Evolutionary conservation across 768 basidiomycete genomes (phyloP).

Genomic region (Boletus patriciae): DNA sequence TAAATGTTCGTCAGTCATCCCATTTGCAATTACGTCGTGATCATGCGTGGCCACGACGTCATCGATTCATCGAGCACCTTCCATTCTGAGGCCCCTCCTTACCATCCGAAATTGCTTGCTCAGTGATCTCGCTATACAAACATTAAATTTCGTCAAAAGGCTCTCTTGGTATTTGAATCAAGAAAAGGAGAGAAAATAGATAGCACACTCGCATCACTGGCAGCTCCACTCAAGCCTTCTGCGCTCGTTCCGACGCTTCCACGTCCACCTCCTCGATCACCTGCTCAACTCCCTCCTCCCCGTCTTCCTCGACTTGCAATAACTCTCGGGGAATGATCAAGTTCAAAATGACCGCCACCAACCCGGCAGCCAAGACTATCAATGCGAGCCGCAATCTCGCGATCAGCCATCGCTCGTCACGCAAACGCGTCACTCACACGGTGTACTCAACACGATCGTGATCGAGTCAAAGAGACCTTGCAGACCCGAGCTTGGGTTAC

Average conservation of each 20-base stretch:
- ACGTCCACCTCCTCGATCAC: conserved; percentile 21
- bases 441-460: conserved; percentile 77
- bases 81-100: neutral
- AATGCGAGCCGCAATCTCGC: neutral
- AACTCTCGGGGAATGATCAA: conserved; percentile 48
- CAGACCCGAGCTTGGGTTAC: conserved; percentile 51
- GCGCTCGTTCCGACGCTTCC: conserved; percentile 15
- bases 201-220: neutral
- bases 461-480: conserved; percentile 74
- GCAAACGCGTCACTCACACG: conserved; percentile 53
- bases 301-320: conserved; percentile 23
- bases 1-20: neutral
- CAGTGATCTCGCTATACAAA: neutral
- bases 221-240: neutral
- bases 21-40: neutral
- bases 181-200: neutral
- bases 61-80: neutral
- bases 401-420: neutral
- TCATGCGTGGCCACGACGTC: neutral
- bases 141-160: neutral
- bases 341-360: conserved; percentile 60
- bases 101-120: neutral
- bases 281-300: conserved; percentile 17
- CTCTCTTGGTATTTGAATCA: neutral
- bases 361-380: conserved; percentile 55